These are phyloP conservation scores for Pyrus betulifolia DNA, from an alignment of 306 rosid genomes.

Conservation along the genomic window DNA sequence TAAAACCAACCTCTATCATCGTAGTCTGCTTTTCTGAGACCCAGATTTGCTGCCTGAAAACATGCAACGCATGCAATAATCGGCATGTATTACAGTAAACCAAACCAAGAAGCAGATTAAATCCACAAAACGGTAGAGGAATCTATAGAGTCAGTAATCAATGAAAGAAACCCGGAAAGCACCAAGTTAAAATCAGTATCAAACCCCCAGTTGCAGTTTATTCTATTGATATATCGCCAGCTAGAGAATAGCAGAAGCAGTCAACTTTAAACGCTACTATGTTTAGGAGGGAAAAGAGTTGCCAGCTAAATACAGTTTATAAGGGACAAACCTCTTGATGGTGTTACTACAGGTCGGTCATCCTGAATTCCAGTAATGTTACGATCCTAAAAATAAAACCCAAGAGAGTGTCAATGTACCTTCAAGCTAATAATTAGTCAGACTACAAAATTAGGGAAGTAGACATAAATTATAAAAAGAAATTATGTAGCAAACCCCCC, in stretches of 20 bases:
- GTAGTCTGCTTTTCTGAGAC: conserved; percentile 17
- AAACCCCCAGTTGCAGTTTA: too few species aligned
- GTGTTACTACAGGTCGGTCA: conserved; percentile 16
- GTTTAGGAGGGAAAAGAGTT: neutral
- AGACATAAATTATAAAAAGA: neutral
- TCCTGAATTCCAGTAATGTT: conserved; percentile 45
- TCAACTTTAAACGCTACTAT: too few species aligned
- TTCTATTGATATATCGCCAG: too few species aligned
- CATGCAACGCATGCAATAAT: neutral
- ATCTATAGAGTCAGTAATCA: too few species aligned
- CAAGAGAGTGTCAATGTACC: neutral
- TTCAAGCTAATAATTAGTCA: neutral
- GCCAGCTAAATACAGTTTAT: conserved; percentile 1
- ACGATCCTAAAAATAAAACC: conserved; percentile 37
- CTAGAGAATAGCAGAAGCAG: too few species aligned
- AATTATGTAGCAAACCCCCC: neutral
- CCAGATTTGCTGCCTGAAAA: conserved; percentile 19
- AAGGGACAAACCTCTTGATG: conserved; percentile 31
- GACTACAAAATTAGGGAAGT: neutral
- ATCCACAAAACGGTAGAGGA: neutral
- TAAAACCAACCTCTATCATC: neutral
- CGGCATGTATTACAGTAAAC: neutral
- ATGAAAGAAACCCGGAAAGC: neutral
- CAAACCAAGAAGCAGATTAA: neutral
- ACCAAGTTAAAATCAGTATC: neutral